Conservation (phyloP, 345 rosid genomes). For the Anastatica hierochuntica region DNA sequence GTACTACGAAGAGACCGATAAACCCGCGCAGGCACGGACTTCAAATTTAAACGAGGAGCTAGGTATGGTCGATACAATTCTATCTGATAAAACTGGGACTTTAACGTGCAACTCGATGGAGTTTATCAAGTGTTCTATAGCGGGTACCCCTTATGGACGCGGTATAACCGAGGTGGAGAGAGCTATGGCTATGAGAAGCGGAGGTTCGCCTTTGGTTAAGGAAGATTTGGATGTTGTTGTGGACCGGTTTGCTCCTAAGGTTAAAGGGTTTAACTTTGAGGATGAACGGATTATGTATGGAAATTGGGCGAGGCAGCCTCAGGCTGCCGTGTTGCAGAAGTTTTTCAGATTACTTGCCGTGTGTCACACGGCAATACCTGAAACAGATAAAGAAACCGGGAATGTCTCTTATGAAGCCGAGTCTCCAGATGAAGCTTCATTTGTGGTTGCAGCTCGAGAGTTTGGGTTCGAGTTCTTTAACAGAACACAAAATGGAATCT, state of each 20-base stretch:
- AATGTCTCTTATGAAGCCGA: constrained; percentile 75
- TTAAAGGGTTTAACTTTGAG: constrained; percentile 71
- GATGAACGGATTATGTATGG: constrained; percentile 76
- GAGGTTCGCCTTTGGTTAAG: constrained; percentile 41
- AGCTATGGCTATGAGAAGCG: constrained; percentile 61
- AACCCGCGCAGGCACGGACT: constrained; percentile 85
- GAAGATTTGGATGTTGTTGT: constrained; percentile 34
- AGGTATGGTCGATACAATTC: constrained; percentile 85
- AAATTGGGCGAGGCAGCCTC: constrained; percentile 54
- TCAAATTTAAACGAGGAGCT: constrained; percentile 99
- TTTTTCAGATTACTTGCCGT: constrained; percentile 60
- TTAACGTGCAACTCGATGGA: constrained; percentile 97
- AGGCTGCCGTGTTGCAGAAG: constrained; percentile 44
- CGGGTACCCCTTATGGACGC: constrained; percentile 73
- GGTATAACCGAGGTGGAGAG: constrained; percentile 89
- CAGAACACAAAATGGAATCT: constrained; percentile 65
- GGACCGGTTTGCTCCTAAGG: constrained; percentile 25
- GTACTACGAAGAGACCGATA: constrained; percentile 82
- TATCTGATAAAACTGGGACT: constrained; percentile 92
- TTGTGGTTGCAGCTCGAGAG: constrained; percentile 84
- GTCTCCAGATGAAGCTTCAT: constrained; percentile 97
- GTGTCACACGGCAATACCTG: constrained; percentile 95
- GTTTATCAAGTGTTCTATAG: constrained; percentile 79
- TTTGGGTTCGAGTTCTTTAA: constrained; percentile 83
- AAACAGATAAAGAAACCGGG: constrained; percentile 69